Conservation (phyloP, 2,329 filamentous ascomycete genomes). For the Ilyonectria sp. region DNA sequence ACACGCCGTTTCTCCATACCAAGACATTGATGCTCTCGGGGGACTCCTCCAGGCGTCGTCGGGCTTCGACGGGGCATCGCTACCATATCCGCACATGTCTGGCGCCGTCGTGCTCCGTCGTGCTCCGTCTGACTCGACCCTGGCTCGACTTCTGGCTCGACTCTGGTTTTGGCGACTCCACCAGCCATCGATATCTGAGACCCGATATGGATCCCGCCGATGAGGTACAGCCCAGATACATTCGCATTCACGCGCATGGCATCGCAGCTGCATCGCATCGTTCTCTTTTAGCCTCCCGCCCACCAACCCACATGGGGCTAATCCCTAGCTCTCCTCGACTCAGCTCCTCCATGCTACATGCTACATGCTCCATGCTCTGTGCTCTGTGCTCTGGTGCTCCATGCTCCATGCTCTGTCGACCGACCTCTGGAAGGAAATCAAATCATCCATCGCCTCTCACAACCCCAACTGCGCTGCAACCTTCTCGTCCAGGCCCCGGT, state of each 20-base stretch:
- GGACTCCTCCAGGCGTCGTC: slow-evolving; percentile 13
- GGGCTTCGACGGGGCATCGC: not conserved
- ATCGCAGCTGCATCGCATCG: slow-evolving; percentile 34
- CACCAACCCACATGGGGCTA: slow-evolving; percentile 20
- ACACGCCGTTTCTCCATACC: slow-evolving; percentile 18
- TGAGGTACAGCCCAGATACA: slow-evolving; percentile 37
- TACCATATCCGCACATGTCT: slow-evolving; percentile 8
- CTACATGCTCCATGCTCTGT: slow-evolving; percentile 9
- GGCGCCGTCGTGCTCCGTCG: slow-evolving; percentile 13
- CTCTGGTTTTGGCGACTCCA: slow-evolving; percentile 32
- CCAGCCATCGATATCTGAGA: slow-evolving; percentile 39
- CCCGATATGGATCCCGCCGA: slow-evolving; percentile 38
- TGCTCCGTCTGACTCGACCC: slow-evolving; percentile 14
- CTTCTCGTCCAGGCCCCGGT: slow-evolving; percentile 37
- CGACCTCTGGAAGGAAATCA: slow-evolving; percentile 10
- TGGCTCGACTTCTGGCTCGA: slow-evolving; percentile 22
- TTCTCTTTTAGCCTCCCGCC: slow-evolving; percentile 34
- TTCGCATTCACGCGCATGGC: slow-evolving; percentile 37
- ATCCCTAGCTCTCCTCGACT: slow-evolving; percentile 32
- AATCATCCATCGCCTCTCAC: slow-evolving; percentile 33
- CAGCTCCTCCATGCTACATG: slow-evolving; percentile 3
- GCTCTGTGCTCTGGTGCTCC: slow-evolving; percentile 16
- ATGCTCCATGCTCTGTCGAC: slow-evolving; percentile 15
- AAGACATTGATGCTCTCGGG: slow-evolving; percentile 11
- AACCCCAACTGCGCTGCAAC: slow-evolving; percentile 38